Evolutionary conservation across 257 asterid species (phyloP), one percentile per base, ranked within the genome.

Genomic region (Asclepias syriaca): DNA sequence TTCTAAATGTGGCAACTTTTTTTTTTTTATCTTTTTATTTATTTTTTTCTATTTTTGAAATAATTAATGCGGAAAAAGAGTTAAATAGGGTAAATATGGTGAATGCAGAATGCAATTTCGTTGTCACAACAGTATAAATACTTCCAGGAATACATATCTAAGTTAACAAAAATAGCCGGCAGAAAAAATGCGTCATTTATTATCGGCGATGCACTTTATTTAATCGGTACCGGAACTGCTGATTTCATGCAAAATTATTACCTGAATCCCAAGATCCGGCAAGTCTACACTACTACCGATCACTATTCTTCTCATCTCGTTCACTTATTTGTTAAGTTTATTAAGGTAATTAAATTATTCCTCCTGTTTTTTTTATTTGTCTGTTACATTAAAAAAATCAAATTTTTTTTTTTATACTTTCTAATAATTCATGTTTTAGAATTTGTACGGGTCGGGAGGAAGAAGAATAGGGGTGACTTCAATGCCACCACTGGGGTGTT

Each of bases 391-490:
- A 34, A 34, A 4, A 34, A 34, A 34, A 4, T 34, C 39, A 34
- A 34, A 0, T 24, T 24, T 24, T 24, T 24, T 24, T 24, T 24
- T 24, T 24, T 24, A 24, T 24, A 24, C 27, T 24, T 24, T 24
- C 0, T 24, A 24, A 24, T 24, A 24, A 24, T 24, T 24, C 0
- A 24, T 24, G 27, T 24, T 12, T 24, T 37, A 94, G 96, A 80
- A 74, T 58, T 74, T 94, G 68, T 78, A 94, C 64, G 90, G 96
- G 5, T 48, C 73, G 32, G 99, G 99, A 83, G 99, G 97, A 0
- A 89, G 97, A 74, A 85, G 85, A 75, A 94, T 94, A 12, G 99
- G 99, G 46, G 96, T 86, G 65, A 94, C 96, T 53, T 91, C 99
- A 57, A 86, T 94, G 2, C 97, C 99, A 50, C 99, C 99, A 56